These are phyloP conservation scores for Boletales sp. DNA, from an alignment of 768 basidiomycete genomes.

Conservation along the genomic window DNA sequence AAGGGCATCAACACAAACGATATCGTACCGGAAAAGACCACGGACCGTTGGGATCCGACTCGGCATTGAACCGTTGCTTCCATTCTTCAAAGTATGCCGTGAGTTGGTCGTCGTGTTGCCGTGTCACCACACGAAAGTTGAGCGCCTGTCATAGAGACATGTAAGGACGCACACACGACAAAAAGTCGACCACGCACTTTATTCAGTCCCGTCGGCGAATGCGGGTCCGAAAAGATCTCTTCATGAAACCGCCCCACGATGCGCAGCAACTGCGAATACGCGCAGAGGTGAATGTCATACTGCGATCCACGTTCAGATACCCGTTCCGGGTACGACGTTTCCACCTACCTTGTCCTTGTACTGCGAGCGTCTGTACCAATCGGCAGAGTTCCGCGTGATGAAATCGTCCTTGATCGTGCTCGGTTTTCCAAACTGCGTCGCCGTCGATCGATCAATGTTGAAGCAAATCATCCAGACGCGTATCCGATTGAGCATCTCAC, in stretches of 20 bases:
- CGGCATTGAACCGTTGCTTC: constrained; percentile 53
- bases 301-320: constrained; percentile 18
- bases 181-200: constrained; percentile 40
- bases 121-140: constrained; percentile 64
- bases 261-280: constrained; percentile 64
- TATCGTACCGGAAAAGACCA: background rate
- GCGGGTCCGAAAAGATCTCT: constrained; percentile 69
- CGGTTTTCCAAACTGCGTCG: constrained; percentile 88
- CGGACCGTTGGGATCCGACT: constrained; percentile 57
- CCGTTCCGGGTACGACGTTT: too few species aligned
- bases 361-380: constrained; percentile 72
- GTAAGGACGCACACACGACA: background rate
- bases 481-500: constrained; percentile 80
- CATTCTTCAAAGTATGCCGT: constrained; percentile 64
- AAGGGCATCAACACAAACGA: background rate
- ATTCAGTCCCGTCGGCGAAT: constrained; percentile 64
- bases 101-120: constrained; percentile 55
- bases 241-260: constrained; percentile 76
- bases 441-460: constrained; percentile 82
- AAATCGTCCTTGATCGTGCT: constrained; percentile 85
- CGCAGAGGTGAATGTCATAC: constrained; percentile 77
- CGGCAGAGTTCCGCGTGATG: constrained; percentile 64
- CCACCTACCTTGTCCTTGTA: constrained; percentile 51
- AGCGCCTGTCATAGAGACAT: constrained; percentile 40
- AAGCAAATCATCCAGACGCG: constrained; percentile 92